phyloP scores from a whole-genome alignment of 441 rosid species.

The Cnidoscolus chayamansa region DNA sequence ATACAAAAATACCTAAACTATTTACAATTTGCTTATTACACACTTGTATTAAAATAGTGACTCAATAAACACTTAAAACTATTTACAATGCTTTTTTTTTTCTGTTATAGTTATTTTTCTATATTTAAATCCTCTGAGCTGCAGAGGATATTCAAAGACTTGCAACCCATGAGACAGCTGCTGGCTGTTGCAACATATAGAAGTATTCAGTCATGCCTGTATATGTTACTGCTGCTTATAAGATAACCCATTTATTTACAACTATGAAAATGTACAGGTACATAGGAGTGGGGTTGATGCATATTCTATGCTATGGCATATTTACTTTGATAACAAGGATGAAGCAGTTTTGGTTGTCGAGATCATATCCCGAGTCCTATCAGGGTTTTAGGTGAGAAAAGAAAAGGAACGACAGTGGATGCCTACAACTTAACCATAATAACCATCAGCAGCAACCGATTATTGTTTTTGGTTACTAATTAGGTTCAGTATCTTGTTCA shows the following conservation, averaged over 20 bases:
- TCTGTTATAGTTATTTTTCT: background rate
- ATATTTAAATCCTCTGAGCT: background rate
- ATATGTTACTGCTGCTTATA: constrained; percentile 4
- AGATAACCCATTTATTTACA: constrained; percentile 6
- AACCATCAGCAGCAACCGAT: background rate
- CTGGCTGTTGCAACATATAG: background rate
- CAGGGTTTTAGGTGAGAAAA: constrained; percentile 32
- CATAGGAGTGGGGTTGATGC: constrained; percentile 59
- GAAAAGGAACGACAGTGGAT: background rate
- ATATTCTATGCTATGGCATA: constrained; percentile 58
- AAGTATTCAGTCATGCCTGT: background rate
- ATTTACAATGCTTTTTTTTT: no score
- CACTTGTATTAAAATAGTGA: no score
- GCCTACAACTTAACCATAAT: background rate
- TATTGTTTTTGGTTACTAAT: background rate
- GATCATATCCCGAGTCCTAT: constrained; percentile 45
- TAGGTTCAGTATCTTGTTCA: background rate
- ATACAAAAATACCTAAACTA: no score
- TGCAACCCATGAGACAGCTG: background rate
- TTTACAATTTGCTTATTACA: no score
- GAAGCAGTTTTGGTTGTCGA: constrained; percentile 49
- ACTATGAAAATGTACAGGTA: constrained; percentile 51
- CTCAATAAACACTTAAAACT: no score
- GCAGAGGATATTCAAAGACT: no score
- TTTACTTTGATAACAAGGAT: constrained; percentile 57